Conservation (phyloP, 768 basidiomycete genomes). For the Porphyrellus cyaneotinctus region DNA sequence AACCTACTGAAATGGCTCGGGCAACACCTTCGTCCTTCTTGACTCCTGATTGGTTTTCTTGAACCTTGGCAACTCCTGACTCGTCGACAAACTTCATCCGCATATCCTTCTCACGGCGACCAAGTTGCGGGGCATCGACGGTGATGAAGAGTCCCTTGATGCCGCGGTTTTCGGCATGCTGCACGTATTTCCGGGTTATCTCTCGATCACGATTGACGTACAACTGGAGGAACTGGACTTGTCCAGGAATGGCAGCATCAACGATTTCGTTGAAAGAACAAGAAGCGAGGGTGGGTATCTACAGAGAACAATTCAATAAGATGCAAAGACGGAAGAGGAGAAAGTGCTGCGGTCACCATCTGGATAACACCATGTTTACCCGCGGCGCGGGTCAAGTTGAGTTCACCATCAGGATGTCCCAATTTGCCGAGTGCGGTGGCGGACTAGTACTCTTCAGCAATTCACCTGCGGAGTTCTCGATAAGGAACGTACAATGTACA, state of each 20-base stretch:
- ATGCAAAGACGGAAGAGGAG: background rate
- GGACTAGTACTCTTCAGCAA: conserved; percentile 32
- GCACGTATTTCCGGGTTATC: conserved; percentile 74
- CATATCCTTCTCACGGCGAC: conserved; percentile 92
- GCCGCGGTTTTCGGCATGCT: conserved; percentile 82
- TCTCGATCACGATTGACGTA: conserved; percentile 85
- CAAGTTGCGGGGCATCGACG: conserved; percentile 92
- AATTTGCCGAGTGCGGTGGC: background rate
- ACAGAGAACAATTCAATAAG: conserved; percentile 40
- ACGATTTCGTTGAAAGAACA: conserved; percentile 93
- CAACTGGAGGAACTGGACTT: conserved; percentile 82
- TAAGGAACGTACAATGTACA: conserved; percentile 39
- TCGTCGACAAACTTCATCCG: conserved; percentile 88
- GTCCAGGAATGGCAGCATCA: conserved; percentile 70
- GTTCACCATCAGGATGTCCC: conserved; percentile 80
- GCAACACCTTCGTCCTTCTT: conserved; percentile 72
- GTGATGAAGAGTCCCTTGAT: conserved; percentile 92
- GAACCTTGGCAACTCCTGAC: conserved; percentile 23
- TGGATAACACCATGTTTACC: conserved; percentile 64
- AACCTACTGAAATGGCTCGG: conserved; percentile 76
- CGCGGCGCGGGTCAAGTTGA: conserved; percentile 68
- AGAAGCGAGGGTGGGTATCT: conserved; percentile 91
- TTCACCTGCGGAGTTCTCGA: background rate
- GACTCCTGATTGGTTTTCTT: conserved; percentile 23
- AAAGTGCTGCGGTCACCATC: conserved; percentile 42